Base-by-base conservation (phyloP, 1,284 basidiomycete species). In the Ganoderma sinense region DNA sequence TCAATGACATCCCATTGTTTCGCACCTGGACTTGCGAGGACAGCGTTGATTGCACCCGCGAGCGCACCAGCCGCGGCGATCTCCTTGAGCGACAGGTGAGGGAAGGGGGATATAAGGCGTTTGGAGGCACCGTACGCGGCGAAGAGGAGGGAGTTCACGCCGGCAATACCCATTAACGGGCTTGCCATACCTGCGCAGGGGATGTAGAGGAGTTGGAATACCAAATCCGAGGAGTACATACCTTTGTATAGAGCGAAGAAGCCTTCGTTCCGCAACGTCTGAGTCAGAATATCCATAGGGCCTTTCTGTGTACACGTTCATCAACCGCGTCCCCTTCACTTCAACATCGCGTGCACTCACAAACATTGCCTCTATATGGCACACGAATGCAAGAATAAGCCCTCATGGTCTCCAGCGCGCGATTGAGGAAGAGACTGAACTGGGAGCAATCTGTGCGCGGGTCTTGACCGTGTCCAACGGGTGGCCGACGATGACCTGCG, bases 111-210 rank as follows among this genome's bases (percentile, higher is more conserved):
- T 59, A 99, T 88, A 62, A 97, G 80, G 11, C 95, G 90, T 75
- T 94, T 91, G 2, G 96, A 93, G 5, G 88, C 84, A 18, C 90
- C 93, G 76, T 98, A 98, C 0, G 96, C 91, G 0, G 95, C 94
- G 81, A 99, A 99, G 8, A 99, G 88, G 23, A 99, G 87, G 14
- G 96, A 97, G 82, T 99, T 99, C 76, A 99, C 97, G 7, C 95
- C 97, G 1, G 97, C 95, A 39, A 99, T 94, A n/a, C 97, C 97
- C 58, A 98, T 71, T 11, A 99, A 85, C 0, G 97, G 97, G 61
- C 94, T 96, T 0, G 92, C 87, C 95, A 97, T 97, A 53, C 96
- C 95, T 94, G 75, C 10, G 41, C n/a, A 11, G 18, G n/a, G 2
- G 41, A 51, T 43, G 0, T 31, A 31, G 13, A 53, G 18, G 31